Evolutionary conservation across 352 stramenopile species (phyloP).

Genomic region (Pythium sp.): DNA sequence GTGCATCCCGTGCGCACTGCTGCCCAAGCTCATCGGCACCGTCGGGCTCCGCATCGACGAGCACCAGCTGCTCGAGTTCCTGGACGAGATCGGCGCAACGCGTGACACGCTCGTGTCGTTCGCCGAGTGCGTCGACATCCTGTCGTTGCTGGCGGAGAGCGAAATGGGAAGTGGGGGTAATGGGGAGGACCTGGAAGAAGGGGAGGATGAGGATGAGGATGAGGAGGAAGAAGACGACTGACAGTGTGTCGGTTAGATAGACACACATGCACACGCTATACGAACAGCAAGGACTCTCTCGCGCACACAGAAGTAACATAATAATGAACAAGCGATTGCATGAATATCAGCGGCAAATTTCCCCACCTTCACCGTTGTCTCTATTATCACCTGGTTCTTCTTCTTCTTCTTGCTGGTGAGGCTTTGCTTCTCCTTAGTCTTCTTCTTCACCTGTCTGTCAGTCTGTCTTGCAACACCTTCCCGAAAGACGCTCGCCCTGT

Average conservation of each 20-base stretch:
- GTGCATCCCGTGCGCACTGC: slow-evolving; percentile 48
- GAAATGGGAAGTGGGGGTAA: slow-evolving; percentile 16
- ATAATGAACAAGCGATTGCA: not conserved
- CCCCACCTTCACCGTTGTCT: slow-evolving; percentile 2
- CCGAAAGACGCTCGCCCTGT: not conserved
- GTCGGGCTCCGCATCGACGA: slow-evolving; percentile 43
- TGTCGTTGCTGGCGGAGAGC: slow-evolving; percentile 72
- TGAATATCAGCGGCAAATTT: not conserved
- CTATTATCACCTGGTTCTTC: slow-evolving; percentile 1
- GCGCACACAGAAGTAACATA: not conserved
- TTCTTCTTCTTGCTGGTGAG: not conserved
- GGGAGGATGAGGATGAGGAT: slow-evolving; percentile 26
- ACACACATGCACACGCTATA: not conserved
- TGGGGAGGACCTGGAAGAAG: slow-evolving; percentile 30
- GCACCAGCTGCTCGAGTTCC: slow-evolving; percentile 43
- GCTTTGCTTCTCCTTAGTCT: not conserved
- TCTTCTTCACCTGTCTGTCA: not conserved
- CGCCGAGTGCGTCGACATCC: slow-evolving; percentile 84
- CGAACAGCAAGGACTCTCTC: not conserved
- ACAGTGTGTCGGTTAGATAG: not conserved
- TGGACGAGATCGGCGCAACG: slow-evolving; percentile 73
- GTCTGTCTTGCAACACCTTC: not conserved
- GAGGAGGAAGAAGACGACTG: slow-evolving; percentile 20
- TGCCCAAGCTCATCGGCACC: slow-evolving; percentile 39
- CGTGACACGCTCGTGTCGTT: slow-evolving; percentile 73